phyloP scores from a whole-genome alignment of 192 early-diverging fungal genomes.

The Backusella psychrophila region DNA sequence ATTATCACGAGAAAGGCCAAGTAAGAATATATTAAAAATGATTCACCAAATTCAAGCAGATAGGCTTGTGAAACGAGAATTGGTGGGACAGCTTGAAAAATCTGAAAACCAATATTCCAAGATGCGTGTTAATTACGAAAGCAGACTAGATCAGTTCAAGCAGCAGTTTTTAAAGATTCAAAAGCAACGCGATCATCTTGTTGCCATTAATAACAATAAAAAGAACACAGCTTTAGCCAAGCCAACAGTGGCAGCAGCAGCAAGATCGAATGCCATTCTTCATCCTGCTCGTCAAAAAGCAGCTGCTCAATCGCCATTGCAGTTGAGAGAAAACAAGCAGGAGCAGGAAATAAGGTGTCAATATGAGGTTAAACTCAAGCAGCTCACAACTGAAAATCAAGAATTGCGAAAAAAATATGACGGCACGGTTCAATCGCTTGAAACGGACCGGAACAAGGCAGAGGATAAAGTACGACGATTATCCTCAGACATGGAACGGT shows the following conservation, averaged over 20 bases:
- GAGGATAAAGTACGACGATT: slow-evolving; percentile 59
- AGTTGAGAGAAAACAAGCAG: slow-evolving; percentile 17
- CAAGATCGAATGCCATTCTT: not conserved
- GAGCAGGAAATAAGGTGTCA: slow-evolving; percentile 38
- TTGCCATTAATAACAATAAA: slow-evolving; percentile 22
- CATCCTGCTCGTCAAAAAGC: not conserved
- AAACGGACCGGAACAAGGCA: slow-evolving; percentile 39
- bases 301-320: not conserved
- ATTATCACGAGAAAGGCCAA: not conserved
- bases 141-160: slow-evolving; percentile 60
- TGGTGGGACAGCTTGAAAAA: slow-evolving; percentile 51
- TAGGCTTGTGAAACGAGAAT: slow-evolving; percentile 49
- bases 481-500: slow-evolving; percentile 56
- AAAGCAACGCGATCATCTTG: slow-evolving; percentile 50
- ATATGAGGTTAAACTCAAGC: slow-evolving; percentile 57
- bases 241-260: not conserved
- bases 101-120: slow-evolving; percentile 49
- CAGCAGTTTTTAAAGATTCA: slow-evolving; percentile 46
- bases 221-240: slow-evolving; percentile 16
- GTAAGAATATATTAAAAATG: slow-evolving; percentile 36
- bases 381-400: slow-evolving; percentile 48
- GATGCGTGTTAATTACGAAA: slow-evolving; percentile 66
- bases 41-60: slow-evolving; percentile 56
- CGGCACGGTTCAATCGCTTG: slow-evolving; percentile 39
- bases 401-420: slow-evolving; percentile 50